A percentile compares a stretch with the other conserved stretches of the same genome.
These are phyloP conservation scores for Prosopis cineraria DNA, from an alignment of 306 rosid species.

Conservation along the genomic window DNA sequence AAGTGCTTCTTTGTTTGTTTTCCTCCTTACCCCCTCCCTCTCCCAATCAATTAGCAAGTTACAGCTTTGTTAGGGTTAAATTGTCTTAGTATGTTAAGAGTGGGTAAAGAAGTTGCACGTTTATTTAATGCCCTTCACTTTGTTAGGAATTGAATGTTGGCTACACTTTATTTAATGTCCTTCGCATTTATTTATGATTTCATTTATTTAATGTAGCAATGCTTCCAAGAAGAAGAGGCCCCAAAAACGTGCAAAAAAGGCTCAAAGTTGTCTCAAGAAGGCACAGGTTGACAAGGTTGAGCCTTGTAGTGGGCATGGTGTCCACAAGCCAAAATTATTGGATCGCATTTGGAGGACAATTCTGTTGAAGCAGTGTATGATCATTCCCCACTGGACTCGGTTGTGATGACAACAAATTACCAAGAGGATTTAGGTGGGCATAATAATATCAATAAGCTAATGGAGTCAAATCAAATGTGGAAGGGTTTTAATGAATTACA, in stretches of 20 bases:
- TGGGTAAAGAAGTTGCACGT: not conserved
- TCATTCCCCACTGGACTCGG: not conserved
- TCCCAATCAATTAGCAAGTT: conserved; percentile 15
- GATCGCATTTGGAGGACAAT: conserved; percentile 4
- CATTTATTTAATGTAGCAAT: conserved; percentile 49
- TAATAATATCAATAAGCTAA: not conserved
- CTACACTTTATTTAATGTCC: not conserved
- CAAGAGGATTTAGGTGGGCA: conserved; percentile 7
- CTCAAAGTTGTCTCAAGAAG: conserved; percentile 31
- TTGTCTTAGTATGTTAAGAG: conserved; percentile 4
- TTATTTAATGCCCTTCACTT: not conserved
- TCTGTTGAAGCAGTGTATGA: conserved; percentile 1
- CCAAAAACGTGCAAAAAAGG: conserved; percentile 38
- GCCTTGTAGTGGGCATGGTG: conserved; percentile 14
- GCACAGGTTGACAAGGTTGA: conserved; percentile 21
- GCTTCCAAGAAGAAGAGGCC: conserved; percentile 40
- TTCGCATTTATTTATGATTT: conserved; percentile 26
- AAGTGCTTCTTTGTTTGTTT: not conserved
- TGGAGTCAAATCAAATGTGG: not conserved
- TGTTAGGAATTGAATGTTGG: conserved; percentile 24
- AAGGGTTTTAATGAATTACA: not conserved
- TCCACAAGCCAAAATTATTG: conserved; percentile 1
- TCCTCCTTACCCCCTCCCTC: not conserved
- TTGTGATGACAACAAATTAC: not conserved
- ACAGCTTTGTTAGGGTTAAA: conserved; percentile 27